These are phyloP conservation scores for Hortiboletus rubellus DNA, from an alignment of 1,284 basidiomycete species.

Conservation along the genomic window DNA sequence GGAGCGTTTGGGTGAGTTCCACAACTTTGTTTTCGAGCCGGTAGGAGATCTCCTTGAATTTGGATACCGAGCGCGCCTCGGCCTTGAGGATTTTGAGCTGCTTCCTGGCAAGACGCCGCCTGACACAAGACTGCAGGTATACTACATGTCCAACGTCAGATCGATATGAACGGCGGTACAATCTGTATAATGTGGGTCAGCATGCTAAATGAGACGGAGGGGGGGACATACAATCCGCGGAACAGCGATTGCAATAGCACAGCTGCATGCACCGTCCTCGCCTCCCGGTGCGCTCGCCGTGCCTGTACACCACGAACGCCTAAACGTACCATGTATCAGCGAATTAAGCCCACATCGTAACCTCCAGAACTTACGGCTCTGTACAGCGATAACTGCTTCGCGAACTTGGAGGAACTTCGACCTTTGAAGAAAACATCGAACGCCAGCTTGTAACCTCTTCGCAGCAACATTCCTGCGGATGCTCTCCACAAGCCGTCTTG, in stretches of 20 bases:
- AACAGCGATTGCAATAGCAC: constrained; percentile 81
- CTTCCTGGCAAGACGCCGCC: constrained; percentile 85
- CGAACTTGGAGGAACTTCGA: constrained; percentile 67
- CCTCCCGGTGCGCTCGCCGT: constrained; percentile 63
- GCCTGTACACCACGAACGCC: constrained; percentile 82
- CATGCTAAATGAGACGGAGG: constrained; percentile 25
- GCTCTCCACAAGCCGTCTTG: constrained; percentile 67
- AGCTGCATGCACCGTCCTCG: constrained; percentile 67
- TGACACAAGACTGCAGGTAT: constrained; percentile 89
- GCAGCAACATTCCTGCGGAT: constrained; percentile 79
- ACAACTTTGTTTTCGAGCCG: constrained; percentile 99
- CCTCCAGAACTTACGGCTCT: constrained; percentile 72
- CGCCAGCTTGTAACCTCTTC: constrained; percentile 71
- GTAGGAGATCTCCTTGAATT: constrained; percentile 99
- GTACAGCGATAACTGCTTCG: constrained; percentile 70
- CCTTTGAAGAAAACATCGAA: constrained; percentile 76
- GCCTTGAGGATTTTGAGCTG: constrained; percentile 82
- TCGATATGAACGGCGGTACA: constrained; percentile 63
- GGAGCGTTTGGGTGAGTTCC: constrained; percentile 95
- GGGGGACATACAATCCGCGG: constrained; percentile 75
- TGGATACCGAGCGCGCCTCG: constrained; percentile 95
- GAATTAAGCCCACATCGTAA: constrained; percentile 4
- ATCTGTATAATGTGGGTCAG: constrained; percentile 42
- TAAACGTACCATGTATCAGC: constrained; percentile 34
- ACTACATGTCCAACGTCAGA: constrained; percentile 76